Conservation (phyloP, 2,329 filamentous ascomycete species). For the Lecanicillium sp. region DNA sequence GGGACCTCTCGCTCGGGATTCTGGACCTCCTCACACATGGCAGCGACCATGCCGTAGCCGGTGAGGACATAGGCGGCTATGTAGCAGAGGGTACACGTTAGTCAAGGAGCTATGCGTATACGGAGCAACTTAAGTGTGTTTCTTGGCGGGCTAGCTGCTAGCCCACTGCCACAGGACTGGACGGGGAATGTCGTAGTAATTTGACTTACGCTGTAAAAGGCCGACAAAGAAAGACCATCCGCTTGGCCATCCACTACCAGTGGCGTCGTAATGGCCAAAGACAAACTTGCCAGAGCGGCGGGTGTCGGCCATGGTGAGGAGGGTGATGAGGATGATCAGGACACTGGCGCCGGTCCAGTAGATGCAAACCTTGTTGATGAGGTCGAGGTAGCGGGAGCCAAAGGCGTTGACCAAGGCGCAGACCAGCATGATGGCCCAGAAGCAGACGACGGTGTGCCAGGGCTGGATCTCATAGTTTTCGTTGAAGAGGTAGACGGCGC, state of each 20-base stretch:
- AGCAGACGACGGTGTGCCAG: conserved; percentile 72
- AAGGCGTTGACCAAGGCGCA: conserved; percentile 64
- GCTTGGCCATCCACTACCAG: conserved; percentile 60
- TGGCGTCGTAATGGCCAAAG: conserved; percentile 61
- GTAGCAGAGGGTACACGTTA: conserved; percentile 5
- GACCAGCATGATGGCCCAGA: conserved; percentile 56
- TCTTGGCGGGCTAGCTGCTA: no score
- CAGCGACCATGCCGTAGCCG: conserved; percentile 44
- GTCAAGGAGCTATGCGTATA: no score
- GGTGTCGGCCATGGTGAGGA: conserved; percentile 56
- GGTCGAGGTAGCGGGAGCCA: conserved; percentile 48
- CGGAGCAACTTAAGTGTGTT: no score
- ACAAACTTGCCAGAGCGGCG: conserved; percentile 60
- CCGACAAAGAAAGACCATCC: conserved; percentile 53
- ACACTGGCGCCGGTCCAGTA: conserved; percentile 67
- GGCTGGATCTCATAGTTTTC: conserved; percentile 48
- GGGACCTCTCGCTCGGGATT: conserved; percentile 54
- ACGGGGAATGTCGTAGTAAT: no score
- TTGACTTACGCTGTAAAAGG: conserved; percentile 36
- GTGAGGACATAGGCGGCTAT: conserved; percentile 31
- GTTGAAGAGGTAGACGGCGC: conserved; percentile 59
- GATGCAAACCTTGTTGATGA: conserved; percentile 64
- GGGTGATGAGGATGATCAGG: conserved; percentile 60
- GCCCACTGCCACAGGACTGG: no score
- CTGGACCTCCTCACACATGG: conserved; percentile 56